Percentiles rank a stretch among this genome's conserved stretches.
Evolutionary conservation across 305 asterid species (phyloP).

Genomic region (Fraxinus angustifolia): DNA sequence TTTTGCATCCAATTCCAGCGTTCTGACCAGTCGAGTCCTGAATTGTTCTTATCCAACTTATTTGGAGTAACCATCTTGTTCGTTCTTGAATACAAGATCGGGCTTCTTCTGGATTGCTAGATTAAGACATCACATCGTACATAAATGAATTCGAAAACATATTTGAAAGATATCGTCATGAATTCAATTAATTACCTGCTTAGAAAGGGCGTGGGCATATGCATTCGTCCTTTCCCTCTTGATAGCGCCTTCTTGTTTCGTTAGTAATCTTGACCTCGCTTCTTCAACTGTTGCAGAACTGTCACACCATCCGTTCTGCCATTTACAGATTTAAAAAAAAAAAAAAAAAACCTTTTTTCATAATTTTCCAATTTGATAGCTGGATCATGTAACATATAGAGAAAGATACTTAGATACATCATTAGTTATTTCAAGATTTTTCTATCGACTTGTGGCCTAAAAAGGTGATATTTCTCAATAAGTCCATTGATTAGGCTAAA

Average conservation of each 20-base stretch:
- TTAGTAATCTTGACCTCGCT: constrained; percentile 65
- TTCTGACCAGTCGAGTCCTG: constrained; percentile 49
- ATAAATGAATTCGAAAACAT: neutral
- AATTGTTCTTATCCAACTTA: constrained; percentile 23
- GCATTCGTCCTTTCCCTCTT: constrained; percentile 85
- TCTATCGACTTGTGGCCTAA: neutral
- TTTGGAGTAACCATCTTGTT: constrained; percentile 27
- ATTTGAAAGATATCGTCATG: neutral
- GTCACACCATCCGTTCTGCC: constrained; percentile 82
- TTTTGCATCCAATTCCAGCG: constrained; percentile 52
- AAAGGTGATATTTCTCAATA: neutral
- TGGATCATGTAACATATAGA: neutral
- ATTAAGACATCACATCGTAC: neutral
- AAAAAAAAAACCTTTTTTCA: neutral
- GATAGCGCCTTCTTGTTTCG: constrained; percentile 80
- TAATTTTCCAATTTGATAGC: neutral
- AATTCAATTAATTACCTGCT: constrained; percentile 21
- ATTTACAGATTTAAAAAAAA: neutral
- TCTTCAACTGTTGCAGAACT: constrained; percentile 66
- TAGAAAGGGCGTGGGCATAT: constrained; percentile 66
- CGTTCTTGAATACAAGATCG: constrained; percentile 25
- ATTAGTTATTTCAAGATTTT: neutral
- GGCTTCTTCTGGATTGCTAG: constrained; percentile 40
- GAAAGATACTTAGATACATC: neutral
- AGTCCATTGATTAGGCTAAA: neutral